Conservation (phyloP, 2,329 filamentous ascomycete species). For the Trichoderma gracile region DNA sequence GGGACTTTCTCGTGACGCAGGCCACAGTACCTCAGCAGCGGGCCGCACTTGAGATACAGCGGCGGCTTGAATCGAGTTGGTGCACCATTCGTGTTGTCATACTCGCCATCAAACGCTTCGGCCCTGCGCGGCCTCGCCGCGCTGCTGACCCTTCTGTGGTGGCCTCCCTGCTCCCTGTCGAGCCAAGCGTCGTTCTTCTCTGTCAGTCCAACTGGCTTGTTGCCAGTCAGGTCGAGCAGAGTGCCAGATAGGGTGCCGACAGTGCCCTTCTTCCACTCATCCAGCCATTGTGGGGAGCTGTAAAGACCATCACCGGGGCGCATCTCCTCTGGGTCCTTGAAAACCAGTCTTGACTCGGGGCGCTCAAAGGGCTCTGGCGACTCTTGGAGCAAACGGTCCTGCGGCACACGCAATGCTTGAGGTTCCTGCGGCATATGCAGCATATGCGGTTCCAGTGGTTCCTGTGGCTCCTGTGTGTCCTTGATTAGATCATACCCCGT, state of each 20-base stretch:
- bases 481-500: conserved; percentile 9
- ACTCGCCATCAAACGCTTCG: conserved; percentile 66
- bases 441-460: background rate
- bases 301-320: conserved; percentile 58
- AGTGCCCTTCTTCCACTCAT: conserved; percentile 72
- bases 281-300: conserved; percentile 59
- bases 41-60: conserved; percentile 85
- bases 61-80: conserved; percentile 78
- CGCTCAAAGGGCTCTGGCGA: background rate
- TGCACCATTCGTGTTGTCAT: conserved; percentile 59
- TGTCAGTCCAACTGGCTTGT: conserved; percentile 21
- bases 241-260: conserved; percentile 60
- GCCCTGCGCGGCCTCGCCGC: conserved; percentile 54
- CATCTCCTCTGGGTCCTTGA: conserved; percentile 45
- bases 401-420: background rate
- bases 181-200: conserved; percentile 71
- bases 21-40: conserved; percentile 85
- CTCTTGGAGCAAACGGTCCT: background rate
- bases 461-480: conserved; percentile 12
- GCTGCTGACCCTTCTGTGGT: conserved; percentile 49
- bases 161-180: conserved; percentile 56
- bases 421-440: background rate
- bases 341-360: conserved; percentile 42
- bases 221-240: conserved; percentile 59
- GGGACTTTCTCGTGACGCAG: conserved; percentile 64